Evolutionary conservation across 1,284 basidiomycete genomes (phyloP).

Genomic region (Ganoderma meredithae): DNA sequence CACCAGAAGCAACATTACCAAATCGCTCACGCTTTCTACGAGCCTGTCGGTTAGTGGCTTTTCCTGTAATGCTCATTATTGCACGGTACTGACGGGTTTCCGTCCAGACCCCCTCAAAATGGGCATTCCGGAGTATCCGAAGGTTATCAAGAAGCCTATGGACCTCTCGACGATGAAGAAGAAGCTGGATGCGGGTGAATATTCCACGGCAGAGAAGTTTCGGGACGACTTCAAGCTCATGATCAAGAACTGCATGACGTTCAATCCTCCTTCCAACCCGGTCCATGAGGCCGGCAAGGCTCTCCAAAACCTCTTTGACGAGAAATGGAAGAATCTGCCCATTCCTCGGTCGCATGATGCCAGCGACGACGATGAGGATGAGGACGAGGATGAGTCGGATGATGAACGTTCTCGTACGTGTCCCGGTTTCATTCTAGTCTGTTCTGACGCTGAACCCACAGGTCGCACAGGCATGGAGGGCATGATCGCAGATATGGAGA

Average conservation of each 20-base stretch:
- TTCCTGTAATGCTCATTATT: background rate
- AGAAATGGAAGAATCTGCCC: slow-evolving; percentile 88
- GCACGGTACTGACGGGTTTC: background rate
- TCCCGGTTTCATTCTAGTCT: slow-evolving; percentile 3
- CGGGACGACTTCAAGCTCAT: slow-evolving; percentile 93
- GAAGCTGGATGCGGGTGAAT: slow-evolving; percentile 83
- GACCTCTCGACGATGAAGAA: slow-evolving; percentile 89
- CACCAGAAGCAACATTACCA: slow-evolving; percentile 81
- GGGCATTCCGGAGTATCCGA: slow-evolving; percentile 87
- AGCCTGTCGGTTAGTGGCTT: slow-evolving; percentile 84
- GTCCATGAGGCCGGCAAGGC: slow-evolving; percentile 87
- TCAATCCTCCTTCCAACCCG: slow-evolving; percentile 89
- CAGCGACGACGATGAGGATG: slow-evolving; percentile 57
- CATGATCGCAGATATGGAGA: slow-evolving; percentile 75
- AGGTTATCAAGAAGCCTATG: slow-evolving; percentile 94
- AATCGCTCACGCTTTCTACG: slow-evolving; percentile 88
- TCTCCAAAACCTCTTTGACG: slow-evolving; percentile 87
- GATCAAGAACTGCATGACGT: slow-evolving; percentile 92
- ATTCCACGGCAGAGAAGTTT: slow-evolving; percentile 81
- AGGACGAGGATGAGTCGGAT: slow-evolving; percentile 50
- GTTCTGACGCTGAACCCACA: slow-evolving; percentile 10
- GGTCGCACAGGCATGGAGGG: slow-evolving; percentile 48
- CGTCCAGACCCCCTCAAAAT: slow-evolving; percentile 75
- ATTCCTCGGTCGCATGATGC: slow-evolving; percentile 58
- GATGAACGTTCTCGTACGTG: slow-evolving; percentile 62